phyloP scores from a whole-genome alignment of 179 eudicot species.

The Camellia oleifera region DNA sequence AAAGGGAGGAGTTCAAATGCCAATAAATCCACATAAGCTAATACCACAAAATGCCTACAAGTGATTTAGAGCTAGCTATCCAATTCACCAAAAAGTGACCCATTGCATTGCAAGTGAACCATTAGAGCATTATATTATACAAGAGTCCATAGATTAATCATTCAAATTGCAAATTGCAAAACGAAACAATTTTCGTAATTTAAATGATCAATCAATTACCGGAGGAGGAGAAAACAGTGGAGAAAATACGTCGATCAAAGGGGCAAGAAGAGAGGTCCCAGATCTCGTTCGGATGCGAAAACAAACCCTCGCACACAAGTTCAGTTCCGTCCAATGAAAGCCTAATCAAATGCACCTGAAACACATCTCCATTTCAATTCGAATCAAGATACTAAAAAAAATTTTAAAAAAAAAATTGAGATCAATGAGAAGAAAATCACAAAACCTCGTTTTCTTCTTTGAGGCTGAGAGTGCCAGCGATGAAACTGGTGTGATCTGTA shows the following conservation, averaged over 20 bases:
- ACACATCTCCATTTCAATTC: not conserved
- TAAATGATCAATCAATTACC: slow-evolving; percentile 36
- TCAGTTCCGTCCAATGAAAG: slow-evolving; percentile 81
- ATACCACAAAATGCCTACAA: too few species aligned
- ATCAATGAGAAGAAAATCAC: too few species aligned
- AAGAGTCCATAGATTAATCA: not conserved
- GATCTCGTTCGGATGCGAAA: slow-evolving; percentile 94
- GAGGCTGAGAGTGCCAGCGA: slow-evolving; percentile 92
- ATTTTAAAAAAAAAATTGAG: not conserved
- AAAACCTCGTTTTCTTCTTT: slow-evolving; percentile 96
- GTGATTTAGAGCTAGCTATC: too few species aligned
- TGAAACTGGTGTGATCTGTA: slow-evolving; percentile 95
- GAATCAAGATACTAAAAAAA: not conserved
- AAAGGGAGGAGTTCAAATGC: too few species aligned
- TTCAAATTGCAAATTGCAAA: not conserved
- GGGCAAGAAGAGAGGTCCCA: slow-evolving; percentile 99
- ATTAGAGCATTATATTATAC: not conserved
- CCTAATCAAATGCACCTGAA: slow-evolving; percentile 89
- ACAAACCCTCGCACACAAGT: slow-evolving; percentile 90
- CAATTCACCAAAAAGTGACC: too few species aligned
- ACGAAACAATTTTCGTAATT: not conserved
- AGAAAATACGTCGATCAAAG: slow-evolving; percentile 89
- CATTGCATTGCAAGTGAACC: not conserved
- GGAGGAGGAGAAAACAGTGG: slow-evolving; percentile 75
- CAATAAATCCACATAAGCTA: too few species aligned